phyloP scores from a whole-genome alignment of 805 yeast genomes.

The Hanseniaspora pseudoguilliermondii region DNA sequence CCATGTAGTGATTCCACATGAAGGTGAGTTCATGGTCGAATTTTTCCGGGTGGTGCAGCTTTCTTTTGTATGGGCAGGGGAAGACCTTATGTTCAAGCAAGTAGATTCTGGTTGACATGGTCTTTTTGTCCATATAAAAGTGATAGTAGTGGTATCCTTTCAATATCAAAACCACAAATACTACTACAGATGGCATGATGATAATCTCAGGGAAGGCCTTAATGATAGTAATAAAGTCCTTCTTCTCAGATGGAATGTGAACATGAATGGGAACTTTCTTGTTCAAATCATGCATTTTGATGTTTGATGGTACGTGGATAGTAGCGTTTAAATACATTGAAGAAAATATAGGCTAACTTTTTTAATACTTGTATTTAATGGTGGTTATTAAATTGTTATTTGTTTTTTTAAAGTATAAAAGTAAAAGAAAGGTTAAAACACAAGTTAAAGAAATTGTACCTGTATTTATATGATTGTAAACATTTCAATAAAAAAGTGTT shows the following conservation, averaged over 20 bases:
- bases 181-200: neutral
- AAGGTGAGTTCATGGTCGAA: neutral
- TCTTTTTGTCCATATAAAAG: neutral
- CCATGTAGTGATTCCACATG: neutral
- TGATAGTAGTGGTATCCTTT: neutral
- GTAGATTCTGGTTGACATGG: neutral
- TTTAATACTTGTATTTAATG: neutral
- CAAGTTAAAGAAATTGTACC: neutral
- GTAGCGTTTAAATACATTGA: neutral
- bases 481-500: neutral
- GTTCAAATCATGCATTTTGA: neutral
- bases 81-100: neutral
- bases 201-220: neutral
- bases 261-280: neutral
- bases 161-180: neutral
- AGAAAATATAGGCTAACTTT: no score
- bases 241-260: neutral
- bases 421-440: no score
- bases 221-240: neutral
- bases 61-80: conserved; percentile 1
- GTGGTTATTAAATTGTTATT: neutral
- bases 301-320: neutral
- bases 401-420: no score
- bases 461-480: neutral
- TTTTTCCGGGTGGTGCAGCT: neutral